These are phyloP conservation scores for Epipyxis sp. DNA, from an alignment of 108 stramenopile genomes.

Conservation along the genomic window DNA sequence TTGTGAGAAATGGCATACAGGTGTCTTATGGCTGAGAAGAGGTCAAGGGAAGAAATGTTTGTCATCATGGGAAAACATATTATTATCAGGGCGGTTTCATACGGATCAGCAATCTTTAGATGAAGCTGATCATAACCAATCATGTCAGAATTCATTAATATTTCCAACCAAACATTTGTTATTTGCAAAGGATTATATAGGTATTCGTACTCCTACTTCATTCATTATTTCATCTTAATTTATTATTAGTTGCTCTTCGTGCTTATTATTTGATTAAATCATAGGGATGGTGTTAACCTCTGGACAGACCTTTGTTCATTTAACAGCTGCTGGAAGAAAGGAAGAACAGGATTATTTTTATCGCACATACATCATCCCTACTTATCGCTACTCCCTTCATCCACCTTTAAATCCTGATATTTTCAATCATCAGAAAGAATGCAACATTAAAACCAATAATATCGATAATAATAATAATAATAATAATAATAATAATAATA, in stretches of 20 bases:
- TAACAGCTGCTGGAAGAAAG: neutral
- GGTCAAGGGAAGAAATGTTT: neutral
- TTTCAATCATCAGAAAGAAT: conserved; percentile 3
- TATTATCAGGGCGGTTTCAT: conserved; percentile 16
- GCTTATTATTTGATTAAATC: no score
- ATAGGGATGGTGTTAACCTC: conserved; percentile 26
- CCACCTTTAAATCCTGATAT: neutral
- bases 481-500: no score
- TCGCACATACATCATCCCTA: neutral
- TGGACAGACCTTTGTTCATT: conserved; percentile 24
- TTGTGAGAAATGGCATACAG: conserved; percentile 32
- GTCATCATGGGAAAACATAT: neutral
- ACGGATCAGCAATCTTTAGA: conserved; percentile 33
- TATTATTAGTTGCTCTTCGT: no score
- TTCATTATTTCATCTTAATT: no score
- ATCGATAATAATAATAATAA: no score
- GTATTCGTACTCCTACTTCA: no score
- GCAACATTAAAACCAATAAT: no score
- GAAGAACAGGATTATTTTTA: conserved; percentile 26
- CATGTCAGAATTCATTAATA: neutral
- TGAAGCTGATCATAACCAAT: neutral
- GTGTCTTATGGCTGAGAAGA: conserved; percentile 1
- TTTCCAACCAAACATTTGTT: conserved; percentile 27
- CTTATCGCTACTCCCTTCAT: neutral
- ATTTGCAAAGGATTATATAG: conserved; percentile 34